Conservation (phyloP, 257 asterid genomes). For the Avicennia marina region DNA sequence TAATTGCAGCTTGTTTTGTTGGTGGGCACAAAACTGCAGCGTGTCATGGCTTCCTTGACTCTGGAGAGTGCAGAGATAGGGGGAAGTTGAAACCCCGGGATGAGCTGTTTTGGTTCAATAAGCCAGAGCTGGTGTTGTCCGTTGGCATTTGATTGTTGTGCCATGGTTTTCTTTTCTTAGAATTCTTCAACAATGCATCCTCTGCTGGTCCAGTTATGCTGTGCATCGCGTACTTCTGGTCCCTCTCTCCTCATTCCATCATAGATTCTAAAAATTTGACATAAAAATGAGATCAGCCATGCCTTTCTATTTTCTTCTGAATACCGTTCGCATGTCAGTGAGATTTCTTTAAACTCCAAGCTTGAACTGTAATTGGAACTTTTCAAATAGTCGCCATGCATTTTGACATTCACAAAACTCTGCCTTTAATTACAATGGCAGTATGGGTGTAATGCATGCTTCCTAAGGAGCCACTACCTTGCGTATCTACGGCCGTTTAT, state of each 20-base stretch:
- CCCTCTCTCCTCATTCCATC: too few species aligned
- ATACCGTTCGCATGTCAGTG: too few species aligned
- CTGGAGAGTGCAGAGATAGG: too few species aligned
- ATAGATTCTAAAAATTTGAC: too few species aligned
- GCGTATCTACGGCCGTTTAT: constrained; percentile 73
- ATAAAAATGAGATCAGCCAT: too few species aligned
- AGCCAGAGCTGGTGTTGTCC: constrained; percentile 73
- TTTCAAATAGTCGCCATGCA: neutral
- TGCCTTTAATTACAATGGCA: constrained; percentile 70
- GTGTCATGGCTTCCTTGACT: too few species aligned
- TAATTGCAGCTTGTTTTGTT: too few species aligned
- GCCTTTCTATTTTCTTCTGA: too few species aligned
- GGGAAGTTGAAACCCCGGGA: too few species aligned
- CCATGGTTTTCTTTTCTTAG: constrained; percentile 96
- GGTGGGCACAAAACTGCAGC: too few species aligned
- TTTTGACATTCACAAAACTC: constrained; percentile 10
- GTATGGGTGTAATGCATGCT: constrained; percentile 92
- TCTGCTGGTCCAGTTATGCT: neutral
- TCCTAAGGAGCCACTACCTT: constrained; percentile 68
- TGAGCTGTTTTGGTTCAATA: constrained; percentile 55
- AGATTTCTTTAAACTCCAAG: neutral
- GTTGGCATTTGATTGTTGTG: too few species aligned
- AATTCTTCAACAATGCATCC: neutral
- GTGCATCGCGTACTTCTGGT: too few species aligned
- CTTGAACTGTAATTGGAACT: neutral